Evolutionary conservation across 768 basidiomycete genomes (phyloP).

Genomic region (Collybiopsis luxurians): DNA sequence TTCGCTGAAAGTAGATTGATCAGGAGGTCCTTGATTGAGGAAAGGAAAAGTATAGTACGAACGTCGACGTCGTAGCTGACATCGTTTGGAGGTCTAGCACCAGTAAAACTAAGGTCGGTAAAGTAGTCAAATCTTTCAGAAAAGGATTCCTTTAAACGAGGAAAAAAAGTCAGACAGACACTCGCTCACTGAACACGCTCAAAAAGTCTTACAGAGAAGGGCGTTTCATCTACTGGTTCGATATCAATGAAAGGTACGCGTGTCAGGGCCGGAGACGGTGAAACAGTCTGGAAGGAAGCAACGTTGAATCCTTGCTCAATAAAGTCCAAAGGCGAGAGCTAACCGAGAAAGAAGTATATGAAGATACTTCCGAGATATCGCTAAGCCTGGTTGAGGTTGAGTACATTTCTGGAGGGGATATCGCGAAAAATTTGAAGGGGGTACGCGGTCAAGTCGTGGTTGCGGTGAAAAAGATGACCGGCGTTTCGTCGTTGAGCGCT

Average conservation of each 20-base stretch:
- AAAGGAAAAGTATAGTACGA: conserved; percentile 18
- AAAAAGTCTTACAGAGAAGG: conserved; percentile 4
- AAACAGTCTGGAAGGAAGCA: too few species aligned
- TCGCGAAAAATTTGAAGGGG: too few species aligned
- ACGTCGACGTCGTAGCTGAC: conserved; percentile 45
- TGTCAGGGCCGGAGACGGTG: too few species aligned
- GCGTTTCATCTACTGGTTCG: conserved; percentile 4
- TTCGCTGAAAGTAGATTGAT: conserved; percentile 27
- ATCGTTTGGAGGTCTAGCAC: conserved; percentile 12
- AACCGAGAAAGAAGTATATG: too few species aligned
- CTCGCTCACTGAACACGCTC: background rate
- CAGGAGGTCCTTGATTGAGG: background rate
- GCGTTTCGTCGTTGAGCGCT: too few species aligned
- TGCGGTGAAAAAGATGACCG: too few species aligned
- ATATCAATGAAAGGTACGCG: background rate
- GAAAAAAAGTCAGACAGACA: background rate
- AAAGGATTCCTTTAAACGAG: conserved; percentile 5
- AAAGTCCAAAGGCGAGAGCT: too few species aligned
- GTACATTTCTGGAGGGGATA: too few species aligned
- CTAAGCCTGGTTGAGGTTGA: too few species aligned
- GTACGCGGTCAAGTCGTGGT: too few species aligned
- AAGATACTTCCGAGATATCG: too few species aligned
- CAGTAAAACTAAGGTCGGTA: background rate
- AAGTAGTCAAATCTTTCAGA: background rate
- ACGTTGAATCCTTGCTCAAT: too few species aligned